A percentile compares a stretch with the other conserved stretches of the same genome.
Conservation (phyloP, 352 stramenopile genomes). For the Pythium pectinolyticum region DNA sequence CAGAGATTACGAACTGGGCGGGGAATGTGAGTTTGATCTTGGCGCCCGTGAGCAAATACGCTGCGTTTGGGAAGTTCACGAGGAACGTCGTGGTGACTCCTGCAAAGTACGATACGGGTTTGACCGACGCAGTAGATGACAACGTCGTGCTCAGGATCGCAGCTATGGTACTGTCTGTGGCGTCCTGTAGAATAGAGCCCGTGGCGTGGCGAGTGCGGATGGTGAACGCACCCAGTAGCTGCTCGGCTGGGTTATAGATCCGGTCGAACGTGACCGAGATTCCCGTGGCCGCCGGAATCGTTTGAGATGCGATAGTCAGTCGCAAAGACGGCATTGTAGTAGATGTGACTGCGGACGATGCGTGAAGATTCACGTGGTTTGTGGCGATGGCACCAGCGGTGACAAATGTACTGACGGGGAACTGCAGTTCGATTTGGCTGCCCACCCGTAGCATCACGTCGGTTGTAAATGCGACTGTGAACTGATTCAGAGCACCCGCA, state of each 20-base stretch:
- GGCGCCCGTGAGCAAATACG: constrained; percentile 40
- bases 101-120: constrained; percentile 41
- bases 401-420: constrained; percentile 48
- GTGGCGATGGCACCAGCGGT: constrained; percentile 29
- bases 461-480: constrained; percentile 48
- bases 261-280: constrained; percentile 43
- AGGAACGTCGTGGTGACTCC: constrained; percentile 43
- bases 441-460: constrained; percentile 39
- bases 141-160: constrained; percentile 33
- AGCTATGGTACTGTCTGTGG: constrained; percentile 25
- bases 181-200: constrained; percentile 44
- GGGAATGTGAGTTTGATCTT: constrained; percentile 50
- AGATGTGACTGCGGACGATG: constrained; percentile 34
- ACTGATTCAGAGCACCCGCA: constrained; percentile 35
- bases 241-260: constrained; percentile 57
- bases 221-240: constrained; percentile 33
- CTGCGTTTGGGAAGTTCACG: constrained; percentile 45
- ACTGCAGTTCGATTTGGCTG: constrained; percentile 43
- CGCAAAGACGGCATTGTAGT: constrained; percentile 36
- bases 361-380: constrained; percentile 24
- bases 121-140: constrained; percentile 34
- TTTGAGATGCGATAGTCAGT: constrained; percentile 37
- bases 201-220: constrained; percentile 45
- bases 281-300: constrained; percentile 23
- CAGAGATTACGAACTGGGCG: constrained; percentile 36